Percentiles rank a stretch among this genome's conserved stretches.
phyloP scores from a whole-genome alignment of 805 yeast species.

The Nakazawaea anatomiae region DNA sequence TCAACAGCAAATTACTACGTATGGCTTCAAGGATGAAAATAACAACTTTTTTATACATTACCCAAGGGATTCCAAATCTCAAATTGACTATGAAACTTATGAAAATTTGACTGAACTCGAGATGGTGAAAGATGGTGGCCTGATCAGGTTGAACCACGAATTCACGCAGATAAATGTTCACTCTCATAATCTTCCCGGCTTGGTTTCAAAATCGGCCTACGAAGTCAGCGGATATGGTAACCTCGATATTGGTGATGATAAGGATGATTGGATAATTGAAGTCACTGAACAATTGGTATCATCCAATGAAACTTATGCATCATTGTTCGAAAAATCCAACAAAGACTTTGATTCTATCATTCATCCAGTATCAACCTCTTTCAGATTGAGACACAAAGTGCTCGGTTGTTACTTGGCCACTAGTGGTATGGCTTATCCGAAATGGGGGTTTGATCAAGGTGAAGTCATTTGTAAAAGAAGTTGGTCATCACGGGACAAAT shows the following conservation, averaged over 20 bases:
- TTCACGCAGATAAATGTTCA: conserved; percentile 63
- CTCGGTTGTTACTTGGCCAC: conserved; percentile 84
- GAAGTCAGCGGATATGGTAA: conserved; percentile 77
- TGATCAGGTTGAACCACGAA: conserved; percentile 57
- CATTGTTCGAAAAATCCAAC: conserved; percentile 26
- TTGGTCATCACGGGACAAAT: conserved; percentile 47
- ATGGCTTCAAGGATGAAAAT: conserved; percentile 82
- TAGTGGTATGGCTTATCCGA: conserved; percentile 76
- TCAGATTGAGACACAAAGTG: conserved; percentile 64
- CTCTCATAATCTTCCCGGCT: conserved; percentile 62
- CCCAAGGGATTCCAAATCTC: conserved; percentile 35
- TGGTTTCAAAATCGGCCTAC: conserved; percentile 44
- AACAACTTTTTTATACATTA: conserved; percentile 60
- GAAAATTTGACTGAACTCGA: conserved; percentile 33
- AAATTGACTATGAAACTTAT: conserved; percentile 12
- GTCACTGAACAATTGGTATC: conserved; percentile 48
- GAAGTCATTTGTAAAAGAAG: conserved; percentile 66
- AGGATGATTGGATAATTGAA: conserved; percentile 77
- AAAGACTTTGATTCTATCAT: conserved; percentile 45
- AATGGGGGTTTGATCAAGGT: conserved; percentile 98
- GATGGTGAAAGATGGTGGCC: conserved; percentile 51
- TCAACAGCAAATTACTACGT: conserved; percentile 93
- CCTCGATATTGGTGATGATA: conserved; percentile 55
- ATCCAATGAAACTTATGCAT: conserved; percentile 19
- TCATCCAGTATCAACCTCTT: conserved; percentile 80